Conservation (phyloP, 2,329 filamentous ascomycete species). For the Diaporthe australafricana region DNA sequence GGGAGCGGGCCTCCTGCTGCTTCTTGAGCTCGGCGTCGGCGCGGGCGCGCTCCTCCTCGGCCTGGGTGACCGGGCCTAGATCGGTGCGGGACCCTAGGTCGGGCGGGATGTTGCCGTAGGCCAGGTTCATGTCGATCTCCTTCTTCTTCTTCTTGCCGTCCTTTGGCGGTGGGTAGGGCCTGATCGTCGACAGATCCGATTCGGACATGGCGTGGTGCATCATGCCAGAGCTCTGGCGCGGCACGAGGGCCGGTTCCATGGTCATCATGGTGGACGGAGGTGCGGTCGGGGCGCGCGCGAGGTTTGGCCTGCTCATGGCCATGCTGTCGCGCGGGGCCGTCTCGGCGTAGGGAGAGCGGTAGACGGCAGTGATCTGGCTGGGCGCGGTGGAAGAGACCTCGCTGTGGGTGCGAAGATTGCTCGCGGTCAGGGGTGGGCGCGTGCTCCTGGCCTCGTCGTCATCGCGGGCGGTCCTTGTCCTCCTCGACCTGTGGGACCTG, state of each 20-base stretch:
- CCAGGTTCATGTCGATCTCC: slow-evolving; percentile 88
- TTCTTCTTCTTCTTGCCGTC: slow-evolving; percentile 46
- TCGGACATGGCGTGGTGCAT: slow-evolving; percentile 55
- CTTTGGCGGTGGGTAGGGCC: background rate
- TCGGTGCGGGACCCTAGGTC: slow-evolving; percentile 67
- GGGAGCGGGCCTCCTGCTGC: slow-evolving; percentile 54
- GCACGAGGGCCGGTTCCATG: slow-evolving; percentile 33
- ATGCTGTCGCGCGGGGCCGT: slow-evolving; percentile 47
- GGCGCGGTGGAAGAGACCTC: slow-evolving; percentile 63
- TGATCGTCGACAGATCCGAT: slow-evolving; percentile 46
- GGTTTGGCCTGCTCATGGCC: slow-evolving; percentile 49
- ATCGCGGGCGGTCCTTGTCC: slow-evolving; percentile 48
- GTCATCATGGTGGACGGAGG: slow-evolving; percentile 28
- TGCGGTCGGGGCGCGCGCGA: slow-evolving; percentile 48
- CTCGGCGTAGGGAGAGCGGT: slow-evolving; percentile 56
- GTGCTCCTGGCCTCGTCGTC: slow-evolving; percentile 53
- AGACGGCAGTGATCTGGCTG: slow-evolving; percentile 53
- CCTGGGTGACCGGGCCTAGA: slow-evolving; percentile 51
- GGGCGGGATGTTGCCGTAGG: slow-evolving; percentile 86
- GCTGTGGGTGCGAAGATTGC: slow-evolving; percentile 64
- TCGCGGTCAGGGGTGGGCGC: slow-evolving; percentile 59
- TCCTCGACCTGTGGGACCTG: slow-evolving; percentile 44
- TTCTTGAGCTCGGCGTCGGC: slow-evolving; percentile 70
- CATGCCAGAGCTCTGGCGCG: slow-evolving; percentile 45
- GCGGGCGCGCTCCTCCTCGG: slow-evolving; percentile 36